Base-by-base conservation (phyloP, 148 eudicot species). In the Pouteria glomerata region DNA sequence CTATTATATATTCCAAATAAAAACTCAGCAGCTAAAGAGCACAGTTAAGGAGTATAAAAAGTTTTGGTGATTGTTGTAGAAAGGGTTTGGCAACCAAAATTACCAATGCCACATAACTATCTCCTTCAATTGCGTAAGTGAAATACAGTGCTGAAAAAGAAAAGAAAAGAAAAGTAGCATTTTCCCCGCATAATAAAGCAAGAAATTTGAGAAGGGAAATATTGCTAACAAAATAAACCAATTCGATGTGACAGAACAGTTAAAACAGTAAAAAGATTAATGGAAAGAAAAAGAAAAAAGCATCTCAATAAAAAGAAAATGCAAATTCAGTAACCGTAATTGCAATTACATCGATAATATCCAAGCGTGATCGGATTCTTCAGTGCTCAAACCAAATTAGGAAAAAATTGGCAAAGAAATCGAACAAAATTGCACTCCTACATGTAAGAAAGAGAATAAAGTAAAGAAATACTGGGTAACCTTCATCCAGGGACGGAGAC, bases 401-500 rank as follows among this genome's bases (percentile, higher is more conserved):
- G 45, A 19, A 37, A 45, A 37, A 30, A 8, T 42, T 3, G 27
- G 27, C 18, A 35, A 1, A 24, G 16, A 70, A 12, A 4, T 41
- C 34, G 41, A 57, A 34, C 41, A 1, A 29, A 65, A 65, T 24
- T 44, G 2, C 65, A 58, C 18, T 62, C 14, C 50, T 11, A n/a
- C 73, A 70, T 70, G 57, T 29, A 15, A 14, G 48, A 23, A 55
- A 71, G 51, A 69, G 57, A 60, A 30, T 34, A 15, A 30, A n/a
- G n/a, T n/a, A 29, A n/a, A 14, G 29, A 66, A 52, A 2, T 41
- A 53, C 51, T 34, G n/a, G 10, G 41, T 14, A 74, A 86, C 90
- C 90, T 87, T 82, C 84, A 76, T 82, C 82, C 59, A 85, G 61
- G 35, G 82, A 76, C 7, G 65, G 70, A 57, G 77, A 66, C 74